Evolutionary conservation across 2,329 filamentous ascomycete genomes (phyloP), one percentile per base, ranked within the genome.

Genomic region (Aphanocladium album): DNA sequence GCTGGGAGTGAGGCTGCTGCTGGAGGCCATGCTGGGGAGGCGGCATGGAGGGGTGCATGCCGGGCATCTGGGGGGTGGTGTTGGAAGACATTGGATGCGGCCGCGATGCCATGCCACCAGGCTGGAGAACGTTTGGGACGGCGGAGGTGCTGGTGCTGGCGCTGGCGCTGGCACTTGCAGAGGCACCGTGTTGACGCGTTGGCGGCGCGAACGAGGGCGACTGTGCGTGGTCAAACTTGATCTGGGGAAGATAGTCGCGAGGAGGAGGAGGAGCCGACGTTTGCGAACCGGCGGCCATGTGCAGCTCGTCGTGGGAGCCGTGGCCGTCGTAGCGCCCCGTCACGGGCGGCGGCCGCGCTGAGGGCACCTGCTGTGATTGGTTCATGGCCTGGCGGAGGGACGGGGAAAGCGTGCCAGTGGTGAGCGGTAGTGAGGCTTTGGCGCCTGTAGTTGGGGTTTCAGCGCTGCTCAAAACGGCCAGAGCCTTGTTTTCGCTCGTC

Each of bases 101-200:
- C 63, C 72, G 71, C 64, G 68, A 68, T 61, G 67, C 68, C 68
- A 76, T 69, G 66, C 80, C 80, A 60, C 83, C 83, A 41, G 83
- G 83, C 70, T 85, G 83, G 64, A 86, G 77, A 60, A 83, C 76
- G 73, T 83, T 84, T 68, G 83, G 83, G 62, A 85, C 81, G 64
- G 77, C 71, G 60, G 76, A 67, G 64, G 46, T 64, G 63, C 60
- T 60, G 63, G 60, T 51, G n/a, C 41, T 54, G 21, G 50, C 51
- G 41, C 17, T 66, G 65, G 50, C 65, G 64, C 60, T 63, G 62
- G 60, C 57, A 21, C 33, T 54, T 16, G 51, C 51, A 35, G 58
- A n/a, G n/a, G 52, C 30, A 60, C 53, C 43, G 33, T 35, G 33
- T 35, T 65, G 62, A 21, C 61, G 52, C 51, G 73, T 70, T 25